These are phyloP conservation scores for Durotheca rogersii DNA, from an alignment of 495 filamentous ascomycete genomes.

Conservation along the genomic window DNA sequence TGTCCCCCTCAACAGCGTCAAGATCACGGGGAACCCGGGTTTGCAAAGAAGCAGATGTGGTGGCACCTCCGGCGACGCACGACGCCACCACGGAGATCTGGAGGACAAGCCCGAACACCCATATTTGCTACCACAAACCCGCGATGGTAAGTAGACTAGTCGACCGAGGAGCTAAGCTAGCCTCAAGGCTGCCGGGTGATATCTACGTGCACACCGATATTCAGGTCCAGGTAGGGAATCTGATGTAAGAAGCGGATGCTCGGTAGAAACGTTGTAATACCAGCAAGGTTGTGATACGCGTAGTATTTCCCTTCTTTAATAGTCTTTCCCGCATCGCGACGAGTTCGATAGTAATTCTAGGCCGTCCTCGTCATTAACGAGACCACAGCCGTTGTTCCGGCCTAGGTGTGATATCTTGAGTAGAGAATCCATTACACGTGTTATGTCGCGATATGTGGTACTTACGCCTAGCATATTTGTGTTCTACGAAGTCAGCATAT, in stretches of 20 bases:
- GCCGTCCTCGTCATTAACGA: no score
- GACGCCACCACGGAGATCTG: neutral
- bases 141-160: neutral
- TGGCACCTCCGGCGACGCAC: neutral
- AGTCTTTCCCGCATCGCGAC: no score
- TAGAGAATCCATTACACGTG: no score
- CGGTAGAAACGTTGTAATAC: no score
- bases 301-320: no score
- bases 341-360: no score
- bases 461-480: no score
- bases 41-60: neutral
- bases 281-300: no score
- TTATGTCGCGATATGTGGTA: no score
- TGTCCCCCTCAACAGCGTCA: conserved; percentile 20
- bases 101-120: neutral
- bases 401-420: no score
- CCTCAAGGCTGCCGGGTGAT: neutral
- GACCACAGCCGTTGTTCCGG: no score
- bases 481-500: no score
- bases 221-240: conserved; percentile 7
- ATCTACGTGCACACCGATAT: conserved; percentile 31
- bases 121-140: neutral
- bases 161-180: neutral
- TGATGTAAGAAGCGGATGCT: neutral
- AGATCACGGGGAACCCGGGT: conserved; percentile 6